phyloP scores from a whole-genome alignment of 371 early-diverging fungal genomes.

The Zancudomyces culisetae region DNA sequence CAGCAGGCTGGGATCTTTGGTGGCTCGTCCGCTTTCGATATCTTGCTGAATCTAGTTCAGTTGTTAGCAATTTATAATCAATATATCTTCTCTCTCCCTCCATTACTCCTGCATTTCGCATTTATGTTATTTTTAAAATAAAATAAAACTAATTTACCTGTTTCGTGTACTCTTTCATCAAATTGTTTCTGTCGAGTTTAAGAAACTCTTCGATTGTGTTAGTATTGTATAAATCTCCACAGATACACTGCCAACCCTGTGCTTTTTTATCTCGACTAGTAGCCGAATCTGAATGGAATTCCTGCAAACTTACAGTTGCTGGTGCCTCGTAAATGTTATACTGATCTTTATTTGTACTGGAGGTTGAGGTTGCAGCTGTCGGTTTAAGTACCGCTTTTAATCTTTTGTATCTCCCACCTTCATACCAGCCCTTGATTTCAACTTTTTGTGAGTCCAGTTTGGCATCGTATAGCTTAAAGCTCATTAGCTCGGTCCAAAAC shows the following conservation, averaged over 20 bases:
- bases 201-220: slow-evolving; percentile 87
- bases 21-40: slow-evolving; percentile 28
- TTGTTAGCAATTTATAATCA: not conserved
- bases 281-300: not conserved
- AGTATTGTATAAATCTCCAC: slow-evolving; percentile 41
- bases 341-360: slow-evolving; percentile 5
- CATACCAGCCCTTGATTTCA: slow-evolving; percentile 40
- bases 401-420: slow-evolving; percentile 16
- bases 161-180: slow-evolving; percentile 37
- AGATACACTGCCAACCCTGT: slow-evolving; percentile 10
- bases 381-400: slow-evolving; percentile 10
- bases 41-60: not conserved
- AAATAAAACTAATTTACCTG: slow-evolving; percentile 25
- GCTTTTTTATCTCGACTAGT: not conserved
- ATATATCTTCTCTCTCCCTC: not conserved
- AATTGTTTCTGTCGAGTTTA: slow-evolving; percentile 42
- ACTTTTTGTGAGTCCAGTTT: slow-evolving; percentile 44
- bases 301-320: not conserved
- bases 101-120: not conserved
- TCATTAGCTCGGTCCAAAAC: slow-evolving; percentile 70
- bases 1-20: slow-evolving; percentile 36
- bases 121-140: not conserved
- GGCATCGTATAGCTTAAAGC: slow-evolving; percentile 62
- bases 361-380: too few relatives aligned
- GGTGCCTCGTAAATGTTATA: not conserved